These are phyloP conservation scores for Crucibulum laeve DNA, from an alignment of 768 basidiomycete species.

Conservation along the genomic window DNA sequence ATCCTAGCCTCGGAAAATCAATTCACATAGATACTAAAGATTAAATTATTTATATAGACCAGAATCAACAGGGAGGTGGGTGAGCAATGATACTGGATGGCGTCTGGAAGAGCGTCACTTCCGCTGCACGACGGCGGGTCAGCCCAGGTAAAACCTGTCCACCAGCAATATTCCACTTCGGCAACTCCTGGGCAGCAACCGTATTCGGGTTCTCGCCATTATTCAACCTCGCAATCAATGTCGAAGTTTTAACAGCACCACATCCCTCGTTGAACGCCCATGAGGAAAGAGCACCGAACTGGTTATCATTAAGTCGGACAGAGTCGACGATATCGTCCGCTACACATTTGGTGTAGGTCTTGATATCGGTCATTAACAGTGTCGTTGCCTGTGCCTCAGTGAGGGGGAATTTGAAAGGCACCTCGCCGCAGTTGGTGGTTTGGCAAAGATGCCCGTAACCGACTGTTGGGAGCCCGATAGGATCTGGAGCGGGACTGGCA, in stretches of 20 bases:
- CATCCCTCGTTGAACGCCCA: slow-evolving; percentile 28
- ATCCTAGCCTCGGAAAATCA: too few species aligned
- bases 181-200: slow-evolving; percentile 25
- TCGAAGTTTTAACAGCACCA: slow-evolving; percentile 18
- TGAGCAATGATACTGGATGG: slow-evolving; percentile 20
- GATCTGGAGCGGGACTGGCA: slow-evolving; percentile 25
- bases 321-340: slow-evolving; percentile 14
- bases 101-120: slow-evolving; percentile 26
- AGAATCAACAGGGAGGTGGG: slow-evolving; percentile 14
- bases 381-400: slow-evolving; percentile 21
- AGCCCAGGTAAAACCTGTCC: slow-evolving; percentile 21
- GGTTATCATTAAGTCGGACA: slow-evolving; percentile 25
- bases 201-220: slow-evolving; percentile 24
- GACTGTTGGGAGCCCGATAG: slow-evolving; percentile 29
- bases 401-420: slow-evolving; percentile 28
- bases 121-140: slow-evolving; percentile 18
- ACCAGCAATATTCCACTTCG: slow-evolving; percentile 24
- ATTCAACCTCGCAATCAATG: slow-evolving; percentile 22
- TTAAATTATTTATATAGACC: too few species aligned
- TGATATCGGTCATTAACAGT: slow-evolving; percentile 22
- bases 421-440: slow-evolving; percentile 23
- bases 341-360: slow-evolving; percentile 18
- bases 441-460: slow-evolving; percentile 31
- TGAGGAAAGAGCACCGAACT: slow-evolving; percentile 25
- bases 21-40: too few species aligned